Evolutionary conservation across 495 filamentous ascomycete species (phyloP).

Genomic region (Talaromyces nanjingensis): DNA sequence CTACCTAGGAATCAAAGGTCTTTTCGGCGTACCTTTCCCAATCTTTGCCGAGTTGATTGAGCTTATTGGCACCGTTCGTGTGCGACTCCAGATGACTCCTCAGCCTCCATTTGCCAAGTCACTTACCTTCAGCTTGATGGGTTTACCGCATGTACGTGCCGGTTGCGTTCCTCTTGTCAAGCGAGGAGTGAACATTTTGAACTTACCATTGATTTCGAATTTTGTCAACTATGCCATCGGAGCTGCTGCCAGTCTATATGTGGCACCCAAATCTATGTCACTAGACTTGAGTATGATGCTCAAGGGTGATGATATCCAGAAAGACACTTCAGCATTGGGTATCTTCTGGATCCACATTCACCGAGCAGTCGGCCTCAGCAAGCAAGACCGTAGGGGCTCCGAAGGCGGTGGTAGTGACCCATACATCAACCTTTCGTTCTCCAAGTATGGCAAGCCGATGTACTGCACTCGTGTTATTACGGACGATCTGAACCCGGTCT

Average conservation of each 20-base stretch:
- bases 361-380: conserved; percentile 76
- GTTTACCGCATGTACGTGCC: conserved; percentile 79
- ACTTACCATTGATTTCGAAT: conserved; percentile 86
- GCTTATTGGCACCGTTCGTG: conserved; percentile 76
- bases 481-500: conserved; percentile 89
- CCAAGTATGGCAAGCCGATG: conserved; percentile 95
- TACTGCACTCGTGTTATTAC: conserved; percentile 94
- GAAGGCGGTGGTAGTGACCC: conserved; percentile 89
- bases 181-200: conserved; percentile 83
- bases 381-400: conserved; percentile 80
- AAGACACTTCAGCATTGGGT: conserved; percentile 78
- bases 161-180: conserved; percentile 89
- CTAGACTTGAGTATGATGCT: conserved; percentile 87
- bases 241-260: conserved; percentile 80
- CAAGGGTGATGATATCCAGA: conserved; percentile 81
- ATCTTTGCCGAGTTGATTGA: conserved; percentile 83
- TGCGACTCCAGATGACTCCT: conserved; percentile 78
- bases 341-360: conserved; percentile 89
- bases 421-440: conserved; percentile 70
- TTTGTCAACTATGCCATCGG: conserved; percentile 96
- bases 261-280: conserved; percentile 93
- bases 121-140: conserved; percentile 89
- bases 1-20: conserved; percentile 67
- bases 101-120: conserved; percentile 88
- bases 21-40: conserved; percentile 82